phyloP scores from a whole-genome alignment of 495 filamentous ascomycete genomes.

The Aspergillus conjunctus region DNA sequence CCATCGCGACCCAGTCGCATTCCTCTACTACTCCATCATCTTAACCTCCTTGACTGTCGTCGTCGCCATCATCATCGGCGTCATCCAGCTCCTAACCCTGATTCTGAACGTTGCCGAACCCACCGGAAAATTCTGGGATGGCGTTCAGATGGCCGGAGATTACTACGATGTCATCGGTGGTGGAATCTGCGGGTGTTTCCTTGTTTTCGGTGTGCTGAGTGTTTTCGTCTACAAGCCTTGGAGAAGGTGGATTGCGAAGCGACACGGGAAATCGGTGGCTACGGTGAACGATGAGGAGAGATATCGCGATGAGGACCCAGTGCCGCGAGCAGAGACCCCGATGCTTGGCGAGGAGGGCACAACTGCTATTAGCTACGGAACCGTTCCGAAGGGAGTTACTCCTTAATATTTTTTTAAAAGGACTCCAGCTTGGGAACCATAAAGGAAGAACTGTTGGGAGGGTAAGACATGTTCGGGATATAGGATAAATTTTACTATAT shows the following conservation, averaged over 20 bases:
- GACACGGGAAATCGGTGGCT: constrained; percentile 34
- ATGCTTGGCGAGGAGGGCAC: constrained; percentile 13
- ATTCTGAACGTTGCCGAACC: constrained; percentile 73
- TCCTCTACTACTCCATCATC: constrained; percentile 92
- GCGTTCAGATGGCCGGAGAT: constrained; percentile 72
- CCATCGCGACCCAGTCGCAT: constrained; percentile 74
- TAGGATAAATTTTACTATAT: not conserved
- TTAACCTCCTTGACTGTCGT: constrained; percentile 84
- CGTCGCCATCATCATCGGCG: constrained; percentile 81
- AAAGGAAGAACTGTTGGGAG: not conserved
- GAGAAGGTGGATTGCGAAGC: constrained; percentile 61
- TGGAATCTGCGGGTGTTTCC: constrained; percentile 78
- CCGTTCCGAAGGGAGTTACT: constrained; percentile 16
- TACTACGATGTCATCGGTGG: constrained; percentile 88
- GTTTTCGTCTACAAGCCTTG: constrained; percentile 76
- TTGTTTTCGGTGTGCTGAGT: constrained; percentile 71
- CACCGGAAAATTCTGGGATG: constrained; percentile 81
- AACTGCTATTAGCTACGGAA: constrained; percentile 13
- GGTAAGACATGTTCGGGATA: not conserved
- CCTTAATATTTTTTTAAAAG: not conserved
- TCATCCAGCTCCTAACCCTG: constrained; percentile 80
- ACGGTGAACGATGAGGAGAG: constrained; percentile 24
- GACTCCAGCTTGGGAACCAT: not conserved
- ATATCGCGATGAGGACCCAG: constrained; percentile 24
- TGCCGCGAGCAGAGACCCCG: constrained; percentile 10